Evolutionary conservation across 768 basidiomycete species (phyloP).

Genomic region (Phaeolepiota aurea): DNA sequence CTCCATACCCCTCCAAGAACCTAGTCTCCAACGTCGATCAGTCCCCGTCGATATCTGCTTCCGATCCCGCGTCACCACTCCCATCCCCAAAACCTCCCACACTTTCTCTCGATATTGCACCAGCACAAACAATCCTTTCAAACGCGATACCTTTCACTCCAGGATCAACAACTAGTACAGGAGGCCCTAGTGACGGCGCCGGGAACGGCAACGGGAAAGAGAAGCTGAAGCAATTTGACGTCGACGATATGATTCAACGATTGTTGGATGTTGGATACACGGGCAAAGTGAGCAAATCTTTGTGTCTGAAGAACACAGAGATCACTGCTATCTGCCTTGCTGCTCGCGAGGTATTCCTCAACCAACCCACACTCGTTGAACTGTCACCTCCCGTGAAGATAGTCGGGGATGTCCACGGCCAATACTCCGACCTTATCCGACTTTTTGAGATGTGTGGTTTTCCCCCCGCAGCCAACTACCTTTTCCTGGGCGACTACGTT

Average conservation of each 20-base stretch:
- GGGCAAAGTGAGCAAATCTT: constrained; percentile 94
- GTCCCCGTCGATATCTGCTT: constrained; percentile 26
- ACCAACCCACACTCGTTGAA: constrained; percentile 95
- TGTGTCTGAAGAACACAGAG: constrained; percentile 93
- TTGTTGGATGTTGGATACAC: constrained; percentile 95
- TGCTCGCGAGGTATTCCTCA: constrained; percentile 92
- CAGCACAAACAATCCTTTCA: constrained; percentile 80
- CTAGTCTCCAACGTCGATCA: constrained; percentile 20
- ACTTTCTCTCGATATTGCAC: constrained; percentile 67
- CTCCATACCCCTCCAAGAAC: constrained; percentile 26
- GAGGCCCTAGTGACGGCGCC: constrained; percentile 29
- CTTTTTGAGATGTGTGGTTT: constrained; percentile 99
- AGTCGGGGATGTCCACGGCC: constrained; percentile 97
- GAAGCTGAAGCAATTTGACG: constrained; percentile 69
- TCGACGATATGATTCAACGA: constrained; percentile 97
- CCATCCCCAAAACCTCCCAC: constrained; percentile 33
- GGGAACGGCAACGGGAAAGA: constrained; percentile 43
- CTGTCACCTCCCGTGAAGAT: constrained; percentile 98
- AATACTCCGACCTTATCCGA: constrained; percentile 97
- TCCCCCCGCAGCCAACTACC: constrained; percentile 93
- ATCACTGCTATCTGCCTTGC: constrained; percentile 92
- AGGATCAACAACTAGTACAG: constrained; percentile 35
- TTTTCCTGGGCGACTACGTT: constrained; percentile 98
- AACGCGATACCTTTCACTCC: constrained; percentile 49
- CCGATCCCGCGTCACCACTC: constrained; percentile 30